A percentile compares a stretch with the other conserved stretches of the same genome.
Evolutionary conservation across 75 land plant genomes (phyloP).

Genomic region (Ceratopteris richardii): DNA sequence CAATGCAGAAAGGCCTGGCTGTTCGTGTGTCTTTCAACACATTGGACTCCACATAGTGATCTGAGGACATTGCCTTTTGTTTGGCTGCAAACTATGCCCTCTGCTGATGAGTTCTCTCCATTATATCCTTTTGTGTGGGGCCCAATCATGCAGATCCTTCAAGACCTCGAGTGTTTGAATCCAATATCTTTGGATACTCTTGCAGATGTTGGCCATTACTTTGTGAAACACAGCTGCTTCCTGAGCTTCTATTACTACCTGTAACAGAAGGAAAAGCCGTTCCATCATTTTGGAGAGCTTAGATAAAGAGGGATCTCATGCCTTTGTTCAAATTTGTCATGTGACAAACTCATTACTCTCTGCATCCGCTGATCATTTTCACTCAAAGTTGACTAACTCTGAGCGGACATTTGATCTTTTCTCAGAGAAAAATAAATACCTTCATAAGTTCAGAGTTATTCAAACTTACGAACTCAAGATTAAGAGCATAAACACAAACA

Average conservation of each 20-base stretch:
- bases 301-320: conserved; percentile 42
- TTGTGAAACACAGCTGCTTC: conserved; percentile 13
- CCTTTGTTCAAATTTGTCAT: conserved; percentile 62
- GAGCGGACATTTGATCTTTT: conserved; percentile 47
- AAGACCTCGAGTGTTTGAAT: conserved; percentile 19
- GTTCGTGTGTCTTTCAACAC: conserved; percentile 19
- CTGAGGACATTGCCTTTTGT: conserved; percentile 31
- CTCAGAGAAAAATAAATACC: conserved; percentile 61
- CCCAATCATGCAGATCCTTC: conserved; percentile 14
- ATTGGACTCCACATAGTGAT: conserved; percentile 10
- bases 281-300: conserved; percentile 23
- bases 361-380: conserved; percentile 54
- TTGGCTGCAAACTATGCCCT: conserved; percentile 41
- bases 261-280: conserved; percentile 17
- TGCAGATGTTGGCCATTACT: conserved; percentile 9
- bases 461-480: no score
- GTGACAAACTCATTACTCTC: conserved; percentile 42
- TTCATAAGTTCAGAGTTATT: no score
- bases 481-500: no score
- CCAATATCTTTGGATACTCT: conserved; percentile 16
- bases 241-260: conserved; percentile 14
- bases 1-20: not conserved
- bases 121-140: conserved; percentile 13
- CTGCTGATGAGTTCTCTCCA: conserved; percentile 24
- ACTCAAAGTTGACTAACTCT: conserved; percentile 46